Evolutionary conservation across 1,284 basidiomycete genomes (phyloP).

Genomic region (Testicularia cyperi): DNA sequence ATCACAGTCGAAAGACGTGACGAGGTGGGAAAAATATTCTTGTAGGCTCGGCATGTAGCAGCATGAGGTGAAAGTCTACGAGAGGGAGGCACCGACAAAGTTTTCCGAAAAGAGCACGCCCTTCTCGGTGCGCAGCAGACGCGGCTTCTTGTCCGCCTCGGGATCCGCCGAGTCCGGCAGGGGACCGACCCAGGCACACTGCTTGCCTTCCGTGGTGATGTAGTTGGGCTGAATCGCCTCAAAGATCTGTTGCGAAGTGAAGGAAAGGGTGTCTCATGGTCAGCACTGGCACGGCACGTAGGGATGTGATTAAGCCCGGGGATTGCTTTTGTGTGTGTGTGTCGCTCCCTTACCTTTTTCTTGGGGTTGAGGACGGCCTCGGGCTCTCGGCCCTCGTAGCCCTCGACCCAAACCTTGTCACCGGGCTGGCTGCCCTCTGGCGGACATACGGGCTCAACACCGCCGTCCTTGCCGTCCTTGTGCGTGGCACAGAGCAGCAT

Average conservation of each 20-base stretch:
- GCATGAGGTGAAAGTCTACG: slow-evolving; percentile 10
- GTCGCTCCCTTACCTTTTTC: slow-evolving; percentile 53
- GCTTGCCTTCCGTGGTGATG: slow-evolving; percentile 42
- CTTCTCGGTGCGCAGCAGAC: slow-evolving; percentile 47
- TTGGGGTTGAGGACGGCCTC: slow-evolving; percentile 58
- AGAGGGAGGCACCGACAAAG: slow-evolving; percentile 54
- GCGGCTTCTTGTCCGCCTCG: slow-evolving; percentile 52
- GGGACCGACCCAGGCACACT: slow-evolving; percentile 54
- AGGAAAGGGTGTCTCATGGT: background rate
- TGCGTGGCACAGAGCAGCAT: slow-evolving; percentile 58
- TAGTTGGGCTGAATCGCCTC: slow-evolving; percentile 59
- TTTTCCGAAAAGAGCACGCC: slow-evolving; percentile 45
- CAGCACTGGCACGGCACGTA: background rate
- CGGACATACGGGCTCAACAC: slow-evolving; percentile 56
- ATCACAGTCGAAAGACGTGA: too few relatives aligned
- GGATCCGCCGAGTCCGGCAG: slow-evolving; percentile 44
- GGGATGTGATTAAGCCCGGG: too few relatives aligned
- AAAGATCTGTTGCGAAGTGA: slow-evolving; percentile 42
- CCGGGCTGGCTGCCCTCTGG: slow-evolving; percentile 52
- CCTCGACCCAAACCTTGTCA: slow-evolving; percentile 57
- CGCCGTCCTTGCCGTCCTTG: slow-evolving; percentile 56
- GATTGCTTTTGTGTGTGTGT: too few relatives aligned
- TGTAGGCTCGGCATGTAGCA: background rate
- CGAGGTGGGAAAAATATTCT: too few relatives aligned
- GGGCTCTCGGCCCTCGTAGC: slow-evolving; percentile 54